A percentile compares a stretch with the other conserved stretches of the same genome.
Conservation (phyloP, 2,329 filamentous ascomycete genomes). For the Trichoderma koningii region DNA sequence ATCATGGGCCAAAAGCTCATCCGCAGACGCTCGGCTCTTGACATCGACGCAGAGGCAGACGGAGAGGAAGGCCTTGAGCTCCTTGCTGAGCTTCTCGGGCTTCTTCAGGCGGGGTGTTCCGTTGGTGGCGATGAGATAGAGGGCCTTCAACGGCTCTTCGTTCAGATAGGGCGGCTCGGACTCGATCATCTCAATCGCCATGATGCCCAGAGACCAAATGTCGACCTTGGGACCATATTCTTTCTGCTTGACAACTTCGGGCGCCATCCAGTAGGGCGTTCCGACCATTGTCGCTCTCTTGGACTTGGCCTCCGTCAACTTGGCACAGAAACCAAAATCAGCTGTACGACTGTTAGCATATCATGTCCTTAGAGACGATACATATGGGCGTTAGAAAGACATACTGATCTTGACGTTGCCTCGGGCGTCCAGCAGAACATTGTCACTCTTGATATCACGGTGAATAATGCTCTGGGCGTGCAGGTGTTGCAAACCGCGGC, state of each 20-base stretch:
- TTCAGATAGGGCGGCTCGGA: constrained; percentile 97
- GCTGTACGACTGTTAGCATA: constrained; percentile 57
- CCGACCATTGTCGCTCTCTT: constrained; percentile 99
- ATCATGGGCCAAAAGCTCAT: constrained; percentile 87
- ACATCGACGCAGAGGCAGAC: constrained; percentile 97
- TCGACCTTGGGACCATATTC: constrained; percentile 98
- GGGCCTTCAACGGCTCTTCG: constrained; percentile 93
- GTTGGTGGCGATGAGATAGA: constrained; percentile 97
- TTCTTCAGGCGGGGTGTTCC: constrained; percentile 97
- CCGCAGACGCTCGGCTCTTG: constrained; percentile 86
- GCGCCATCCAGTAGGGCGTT: constrained; percentile 99
- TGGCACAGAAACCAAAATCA: constrained; percentile 98
- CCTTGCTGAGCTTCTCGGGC: constrained; percentile 95
- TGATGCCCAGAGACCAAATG: constrained; percentile 98
- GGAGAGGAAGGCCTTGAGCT: constrained; percentile 94
- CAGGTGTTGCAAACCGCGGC: constrained; percentile 89
- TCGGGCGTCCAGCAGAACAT: constrained; percentile 88
- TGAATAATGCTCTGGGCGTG: constrained; percentile 98
- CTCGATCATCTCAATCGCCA: constrained; percentile 99
- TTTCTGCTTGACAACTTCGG: constrained; percentile 98
- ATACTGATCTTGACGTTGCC: constrained; percentile 97
- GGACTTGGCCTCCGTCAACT: constrained; percentile 92
- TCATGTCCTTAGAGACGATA: not conserved
- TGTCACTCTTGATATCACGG: constrained; percentile 99
- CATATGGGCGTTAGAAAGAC: constrained; percentile 42